Evolutionary conservation across 2,329 filamentous ascomycete species (phyloP).

Genomic region (Fonsecaea multimorphosa): DNA sequence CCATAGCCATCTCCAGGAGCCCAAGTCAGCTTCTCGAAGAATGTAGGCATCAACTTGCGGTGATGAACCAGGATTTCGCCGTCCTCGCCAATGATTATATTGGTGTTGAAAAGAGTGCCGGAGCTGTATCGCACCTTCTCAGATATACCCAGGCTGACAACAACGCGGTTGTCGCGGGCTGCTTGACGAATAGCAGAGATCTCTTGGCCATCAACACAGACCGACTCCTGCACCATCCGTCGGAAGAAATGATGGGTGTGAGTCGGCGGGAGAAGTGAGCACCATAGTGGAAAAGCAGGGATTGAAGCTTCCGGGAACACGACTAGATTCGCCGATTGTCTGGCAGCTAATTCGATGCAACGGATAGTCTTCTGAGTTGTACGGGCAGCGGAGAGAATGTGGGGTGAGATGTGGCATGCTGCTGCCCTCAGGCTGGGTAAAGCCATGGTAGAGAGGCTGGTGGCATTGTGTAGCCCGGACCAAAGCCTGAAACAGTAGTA

Average conservation of each 20-base stretch:
- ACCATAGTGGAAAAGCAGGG: slow-evolving; percentile 62
- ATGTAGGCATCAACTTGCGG: slow-evolving; percentile 62
- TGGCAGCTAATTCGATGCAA: slow-evolving; percentile 54
- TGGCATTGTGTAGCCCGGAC: not conserved
- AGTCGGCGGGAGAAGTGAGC: slow-evolving; percentile 53
- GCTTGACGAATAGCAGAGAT: slow-evolving; percentile 49
- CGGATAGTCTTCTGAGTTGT: slow-evolving; percentile 57
- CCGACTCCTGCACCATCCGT: slow-evolving; percentile 53
- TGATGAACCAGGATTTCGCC: slow-evolving; percentile 60
- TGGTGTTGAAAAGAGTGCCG: slow-evolving; percentile 60
- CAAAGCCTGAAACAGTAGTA: slow-evolving; percentile 6
- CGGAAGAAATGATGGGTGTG: slow-evolving; percentile 56
- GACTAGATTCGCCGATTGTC: slow-evolving; percentile 55
- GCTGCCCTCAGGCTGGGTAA: slow-evolving; percentile 40
- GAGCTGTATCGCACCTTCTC: slow-evolving; percentile 54
- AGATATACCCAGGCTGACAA: slow-evolving; percentile 59
- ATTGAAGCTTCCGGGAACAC: slow-evolving; percentile 63
- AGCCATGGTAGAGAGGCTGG: slow-evolving; percentile 37
- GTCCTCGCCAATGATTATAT: slow-evolving; percentile 53
- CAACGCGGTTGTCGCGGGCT: slow-evolving; percentile 47
- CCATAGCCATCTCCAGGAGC: slow-evolving; percentile 59
- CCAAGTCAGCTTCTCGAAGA: slow-evolving; percentile 65
- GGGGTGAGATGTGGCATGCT: slow-evolving; percentile 49
- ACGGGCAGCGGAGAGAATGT: slow-evolving; percentile 55
- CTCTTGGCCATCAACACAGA: slow-evolving; percentile 57